A percentile compares a stretch with the other conserved stretches of the same genome.
These are phyloP conservation scores for Leucosporidium scottii DNA, from an alignment of 768 basidiomycete species.

Conservation along the genomic window DNA sequence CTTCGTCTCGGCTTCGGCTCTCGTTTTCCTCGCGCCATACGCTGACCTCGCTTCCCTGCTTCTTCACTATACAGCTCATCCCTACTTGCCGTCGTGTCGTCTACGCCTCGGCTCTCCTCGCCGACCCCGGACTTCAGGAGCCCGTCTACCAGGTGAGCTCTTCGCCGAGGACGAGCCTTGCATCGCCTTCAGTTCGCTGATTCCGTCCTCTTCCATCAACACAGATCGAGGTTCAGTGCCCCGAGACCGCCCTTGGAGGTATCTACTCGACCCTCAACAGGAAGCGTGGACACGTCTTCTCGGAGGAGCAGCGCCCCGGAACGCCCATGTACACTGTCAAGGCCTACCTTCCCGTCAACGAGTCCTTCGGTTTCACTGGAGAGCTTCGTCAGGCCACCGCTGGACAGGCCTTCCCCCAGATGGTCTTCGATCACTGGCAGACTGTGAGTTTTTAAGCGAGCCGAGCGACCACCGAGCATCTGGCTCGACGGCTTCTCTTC, in stretches of 20 bases:
- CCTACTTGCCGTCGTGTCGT: conserved; percentile 92
- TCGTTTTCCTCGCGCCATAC: no score
- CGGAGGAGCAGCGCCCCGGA: conserved; percentile 90
- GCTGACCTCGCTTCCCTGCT: neutral
- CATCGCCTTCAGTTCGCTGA: neutral
- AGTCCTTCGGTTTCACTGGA: conserved; percentile 87
- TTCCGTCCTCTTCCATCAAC: conserved; percentile 70
- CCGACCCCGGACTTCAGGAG: conserved; percentile 85
- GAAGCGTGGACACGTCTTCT: conserved; percentile 80
- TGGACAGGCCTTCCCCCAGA: conserved; percentile 98
- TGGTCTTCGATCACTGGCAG: conserved; percentile 90
- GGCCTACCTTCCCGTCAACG: conserved; percentile 84
- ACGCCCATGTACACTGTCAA: conserved; percentile 99
- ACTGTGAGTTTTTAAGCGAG: conserved; percentile 36
- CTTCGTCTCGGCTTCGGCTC: neutral
- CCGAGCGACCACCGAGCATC: no score
- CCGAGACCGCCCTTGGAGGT: no score
- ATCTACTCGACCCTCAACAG: conserved; percentile 65
- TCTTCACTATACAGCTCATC: conserved; percentile 57
- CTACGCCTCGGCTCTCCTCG: conserved; percentile 91
- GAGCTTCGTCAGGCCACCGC: conserved; percentile 84
- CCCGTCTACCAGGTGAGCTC: conserved; percentile 67
- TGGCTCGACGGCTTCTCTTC: neutral
- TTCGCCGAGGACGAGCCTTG: neutral
- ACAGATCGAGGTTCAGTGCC: no score